Evolutionary conservation across 2,329 filamentous ascomycete genomes (phyloP), one percentile per base, ranked within the genome.

Genomic region (Cytospora leucostoma): DNA sequence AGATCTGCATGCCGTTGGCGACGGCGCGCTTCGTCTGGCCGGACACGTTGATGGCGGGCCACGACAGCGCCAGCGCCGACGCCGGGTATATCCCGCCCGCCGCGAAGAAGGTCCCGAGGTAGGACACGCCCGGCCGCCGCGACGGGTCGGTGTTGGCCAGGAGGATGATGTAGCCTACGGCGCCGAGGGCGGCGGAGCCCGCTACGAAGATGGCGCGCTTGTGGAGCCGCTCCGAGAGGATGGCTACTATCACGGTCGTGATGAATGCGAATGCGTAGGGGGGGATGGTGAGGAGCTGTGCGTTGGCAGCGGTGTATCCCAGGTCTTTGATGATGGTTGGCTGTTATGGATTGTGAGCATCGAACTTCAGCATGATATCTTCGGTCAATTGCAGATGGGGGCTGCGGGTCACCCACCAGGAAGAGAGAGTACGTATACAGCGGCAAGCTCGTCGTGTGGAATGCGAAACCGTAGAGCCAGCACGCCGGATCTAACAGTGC

Each of bases 11-110:
- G 0, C 85, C 88, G 55, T 88, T 90, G 2, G 85, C 86, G 4
- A 87, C 85, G 1, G 85, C 86, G 0, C 88, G 80, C 73, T 91
- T 91, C 0, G 87, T 89, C 73, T 90, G 87, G 0, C 87, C 87
- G 0, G 85, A 87, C 0, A 91, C 86, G 64, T 91, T 91, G 72
- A 89, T 89, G 1, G 88, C 88, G 0, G 88, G 86, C 88, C 88
- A 91, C 1, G 84, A 86, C 0, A 91, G 77, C 0, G 86, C 83
- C 2, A 90, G 80, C 0, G 87, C 86, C 0, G 81, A 83, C 0
- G 85, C 82, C 0, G 88, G 87, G 70, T 89, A 91, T 67, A 91
- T 90, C 0, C 88, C 88, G 0, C 82, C 86, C 0, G 86, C 85
- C 0, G 85, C 85, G 66, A 90, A 84, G 70, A 89, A 84, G 0